These are phyloP conservation scores for Sarocladium oryzae DNA, from an alignment of 2,329 filamentous ascomycete species.

Conservation along the genomic window DNA sequence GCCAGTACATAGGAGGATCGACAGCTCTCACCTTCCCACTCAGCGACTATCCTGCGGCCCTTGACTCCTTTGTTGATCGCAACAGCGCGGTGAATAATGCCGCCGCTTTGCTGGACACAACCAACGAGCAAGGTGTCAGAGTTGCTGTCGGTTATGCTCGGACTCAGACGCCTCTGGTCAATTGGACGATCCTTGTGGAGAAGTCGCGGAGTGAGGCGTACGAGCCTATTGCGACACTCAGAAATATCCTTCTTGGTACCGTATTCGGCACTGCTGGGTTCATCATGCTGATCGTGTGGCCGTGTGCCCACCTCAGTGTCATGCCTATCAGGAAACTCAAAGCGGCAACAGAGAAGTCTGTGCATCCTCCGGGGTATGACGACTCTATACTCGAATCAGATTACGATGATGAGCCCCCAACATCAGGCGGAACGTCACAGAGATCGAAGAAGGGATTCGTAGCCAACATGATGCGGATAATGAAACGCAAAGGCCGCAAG, in stretches of 20 bases:
- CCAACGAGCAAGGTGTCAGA: constrained; percentile 61
- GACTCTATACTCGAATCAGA: constrained; percentile 35
- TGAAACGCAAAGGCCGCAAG: constrained; percentile 23
- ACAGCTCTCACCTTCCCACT: constrained; percentile 52
- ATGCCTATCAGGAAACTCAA: constrained; percentile 72
- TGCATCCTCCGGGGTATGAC: constrained; percentile 57
- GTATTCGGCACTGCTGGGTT: constrained; percentile 77
- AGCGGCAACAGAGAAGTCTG: constrained; percentile 66
- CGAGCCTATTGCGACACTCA: constrained; percentile 65
- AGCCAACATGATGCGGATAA: constrained; percentile 29
- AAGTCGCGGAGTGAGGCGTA: constrained; percentile 69
- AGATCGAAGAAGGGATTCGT: constrained; percentile 38
- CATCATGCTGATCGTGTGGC: constrained; percentile 65
- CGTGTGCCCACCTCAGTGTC: constrained; percentile 76
- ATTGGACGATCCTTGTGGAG: constrained; percentile 81
- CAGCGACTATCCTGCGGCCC: constrained; percentile 54
- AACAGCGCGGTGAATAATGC: constrained; percentile 56
- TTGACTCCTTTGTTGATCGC: constrained; percentile 49
- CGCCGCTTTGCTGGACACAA: constrained; percentile 59
- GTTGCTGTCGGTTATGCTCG: constrained; percentile 80
- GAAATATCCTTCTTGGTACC: constrained; percentile 73
- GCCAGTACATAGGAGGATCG: constrained; percentile 1
- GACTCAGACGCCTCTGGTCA: constrained; percentile 59
- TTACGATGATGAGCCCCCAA: constrained; percentile 36
- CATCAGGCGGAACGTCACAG: constrained; percentile 34